phyloP scores from a whole-genome alignment of 2,329 filamentous ascomycete species.

The Sphaerulina vaccinii region DNA sequence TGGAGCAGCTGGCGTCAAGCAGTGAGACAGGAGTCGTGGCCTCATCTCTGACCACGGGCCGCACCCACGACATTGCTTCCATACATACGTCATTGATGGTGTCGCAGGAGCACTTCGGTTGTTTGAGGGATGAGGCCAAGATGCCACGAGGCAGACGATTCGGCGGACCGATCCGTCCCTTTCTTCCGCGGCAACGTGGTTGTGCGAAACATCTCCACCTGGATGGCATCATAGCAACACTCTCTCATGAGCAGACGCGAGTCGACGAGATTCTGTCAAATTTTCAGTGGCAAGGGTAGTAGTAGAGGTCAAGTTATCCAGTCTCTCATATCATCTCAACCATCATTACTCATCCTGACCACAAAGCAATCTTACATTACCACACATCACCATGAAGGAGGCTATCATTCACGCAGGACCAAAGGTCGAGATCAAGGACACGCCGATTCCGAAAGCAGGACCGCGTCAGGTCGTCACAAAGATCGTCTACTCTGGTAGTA shows the following conservation, averaged over 20 bases:
- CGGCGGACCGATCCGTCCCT: no score
- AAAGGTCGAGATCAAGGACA: conserved; percentile 40
- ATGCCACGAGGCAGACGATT: no score
- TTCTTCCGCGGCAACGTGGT: no score
- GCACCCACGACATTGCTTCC: no score
- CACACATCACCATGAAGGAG: conserved; percentile 37
- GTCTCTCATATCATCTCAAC: not conserved
- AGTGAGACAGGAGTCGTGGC: no score
- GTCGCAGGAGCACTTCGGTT: no score
- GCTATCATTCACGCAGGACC: conserved; percentile 37
- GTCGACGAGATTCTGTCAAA: conserved; percentile 16
- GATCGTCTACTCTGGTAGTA: conserved; percentile 35
- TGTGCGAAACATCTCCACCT: no score
- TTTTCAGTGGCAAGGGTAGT: not conserved
- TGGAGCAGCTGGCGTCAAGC: no score
- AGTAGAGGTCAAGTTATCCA: conserved; percentile 17
- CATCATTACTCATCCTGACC: not conserved
- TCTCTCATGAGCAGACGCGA: conserved; percentile 8
- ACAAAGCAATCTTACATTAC: not conserved
- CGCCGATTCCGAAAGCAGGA: conserved; percentile 43
- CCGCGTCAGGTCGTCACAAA: conserved; percentile 36
- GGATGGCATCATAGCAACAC: conserved; percentile 4
- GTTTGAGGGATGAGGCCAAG: no score
- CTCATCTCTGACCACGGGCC: no score
- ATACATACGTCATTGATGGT: no score